These are phyloP conservation scores for Stenogyne calaminthoides DNA, from an alignment of 305 asterid genomes.

Conservation along the genomic window DNA sequence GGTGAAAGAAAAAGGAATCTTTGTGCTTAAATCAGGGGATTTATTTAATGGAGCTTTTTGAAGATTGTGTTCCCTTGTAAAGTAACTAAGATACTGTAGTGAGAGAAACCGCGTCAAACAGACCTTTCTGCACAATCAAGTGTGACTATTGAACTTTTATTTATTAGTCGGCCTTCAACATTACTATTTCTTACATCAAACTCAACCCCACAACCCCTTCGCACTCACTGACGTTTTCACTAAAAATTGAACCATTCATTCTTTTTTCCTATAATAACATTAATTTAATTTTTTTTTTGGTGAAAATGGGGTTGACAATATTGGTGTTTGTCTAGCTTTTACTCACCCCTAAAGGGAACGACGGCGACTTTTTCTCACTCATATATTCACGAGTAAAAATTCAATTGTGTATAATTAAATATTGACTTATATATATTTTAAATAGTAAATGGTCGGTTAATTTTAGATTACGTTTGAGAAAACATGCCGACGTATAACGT, in stretches of 20 bases:
- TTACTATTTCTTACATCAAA: too few species aligned
- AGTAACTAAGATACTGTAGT: constrained; percentile 20
- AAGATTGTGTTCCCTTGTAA: constrained; percentile 31
- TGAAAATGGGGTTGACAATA: neutral
- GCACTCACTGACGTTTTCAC: neutral
- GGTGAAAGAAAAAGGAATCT: constrained; percentile 14
- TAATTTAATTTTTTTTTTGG: neutral
- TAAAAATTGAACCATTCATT: neutral
- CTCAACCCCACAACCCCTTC: too few species aligned
- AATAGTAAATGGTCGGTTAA: constrained; percentile 43
- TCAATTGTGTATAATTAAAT: too few species aligned
- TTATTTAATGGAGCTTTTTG: constrained; percentile 14
- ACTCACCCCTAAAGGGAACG: neutral
- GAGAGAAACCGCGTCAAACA: constrained; percentile 29
- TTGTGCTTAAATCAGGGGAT: constrained; percentile 20
- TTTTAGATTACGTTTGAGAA: constrained; percentile 9
- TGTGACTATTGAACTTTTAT: neutral
- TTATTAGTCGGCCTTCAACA: constrained; percentile 17
- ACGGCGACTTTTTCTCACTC: neutral
- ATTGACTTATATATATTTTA: too few species aligned
- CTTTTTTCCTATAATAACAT: too few species aligned
- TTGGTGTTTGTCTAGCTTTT: neutral
- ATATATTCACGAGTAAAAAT: too few species aligned
- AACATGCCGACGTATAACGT: constrained; percentile 51
- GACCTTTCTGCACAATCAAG: neutral